Percentiles rank a stretch among this genome's conserved stretches.
phyloP scores from a whole-genome alignment of 2,329 filamentous ascomycete genomes.

The Botryotinia globosa region DNA sequence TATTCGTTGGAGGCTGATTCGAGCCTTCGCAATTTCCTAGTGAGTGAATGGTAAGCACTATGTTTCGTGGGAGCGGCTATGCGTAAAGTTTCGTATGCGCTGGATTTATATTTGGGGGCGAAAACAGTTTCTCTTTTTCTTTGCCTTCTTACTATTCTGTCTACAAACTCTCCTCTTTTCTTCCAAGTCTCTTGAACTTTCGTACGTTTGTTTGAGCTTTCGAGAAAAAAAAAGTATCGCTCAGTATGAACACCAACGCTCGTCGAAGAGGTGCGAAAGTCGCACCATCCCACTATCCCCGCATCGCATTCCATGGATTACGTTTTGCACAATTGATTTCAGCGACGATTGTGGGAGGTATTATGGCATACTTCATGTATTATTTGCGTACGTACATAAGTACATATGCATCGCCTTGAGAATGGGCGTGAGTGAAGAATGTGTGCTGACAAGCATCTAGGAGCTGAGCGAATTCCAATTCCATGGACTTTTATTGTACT shows the following conservation, averaged over 20 bases:
- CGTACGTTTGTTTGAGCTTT: background rate
- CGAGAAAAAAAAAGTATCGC: background rate
- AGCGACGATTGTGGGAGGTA: constrained; percentile 30
- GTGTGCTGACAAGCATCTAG: constrained; percentile 19
- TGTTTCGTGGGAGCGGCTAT: background rate
- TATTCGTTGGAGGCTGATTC: background rate
- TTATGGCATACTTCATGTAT: constrained; percentile 36
- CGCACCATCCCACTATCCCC: constrained; percentile 34
- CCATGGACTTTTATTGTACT: constrained; percentile 37
- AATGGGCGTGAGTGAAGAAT: background rate
- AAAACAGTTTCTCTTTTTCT: background rate
- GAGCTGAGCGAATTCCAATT: constrained; percentile 28
- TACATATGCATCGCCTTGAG: background rate
- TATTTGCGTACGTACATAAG: constrained; percentile 31
- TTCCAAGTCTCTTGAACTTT: background rate
- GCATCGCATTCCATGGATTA: constrained; percentile 34
- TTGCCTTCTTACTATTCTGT: background rate
- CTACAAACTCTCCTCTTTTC: background rate
- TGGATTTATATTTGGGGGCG: constrained; percentile 18
- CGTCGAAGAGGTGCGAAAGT: constrained; percentile 21
- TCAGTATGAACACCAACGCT: constrained; percentile 16
- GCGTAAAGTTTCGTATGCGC: constrained; percentile 12
- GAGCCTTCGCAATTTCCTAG: background rate
- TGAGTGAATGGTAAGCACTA: constrained; percentile 11
- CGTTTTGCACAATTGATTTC: constrained; percentile 31